These are phyloP conservation scores for Lindgomyces ingoldianus DNA, from an alignment of 495 filamentous ascomycete species.

Conservation along the genomic window DNA sequence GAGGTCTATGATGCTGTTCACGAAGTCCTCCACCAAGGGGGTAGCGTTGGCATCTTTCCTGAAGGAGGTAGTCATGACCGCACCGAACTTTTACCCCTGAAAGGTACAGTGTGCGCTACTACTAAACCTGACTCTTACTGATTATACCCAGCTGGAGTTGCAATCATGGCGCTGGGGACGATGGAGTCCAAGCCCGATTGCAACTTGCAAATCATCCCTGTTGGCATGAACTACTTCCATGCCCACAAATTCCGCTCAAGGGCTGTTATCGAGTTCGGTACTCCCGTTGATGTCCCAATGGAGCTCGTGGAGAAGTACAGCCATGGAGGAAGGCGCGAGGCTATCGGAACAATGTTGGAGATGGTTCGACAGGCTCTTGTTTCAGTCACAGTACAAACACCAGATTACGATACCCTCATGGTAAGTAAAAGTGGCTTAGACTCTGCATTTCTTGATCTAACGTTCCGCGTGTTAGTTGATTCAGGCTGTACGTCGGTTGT, in stretches of 20 bases:
- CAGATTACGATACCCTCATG: slow-evolving; percentile 98
- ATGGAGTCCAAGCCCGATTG: slow-evolving; percentile 85
- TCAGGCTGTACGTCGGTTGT: slow-evolving; percentile 89
- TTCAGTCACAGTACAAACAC: slow-evolving; percentile 87
- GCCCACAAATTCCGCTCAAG: slow-evolving; percentile 97
- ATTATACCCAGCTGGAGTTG: slow-evolving; percentile 74
- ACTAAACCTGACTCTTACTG: slow-evolving; percentile 10
- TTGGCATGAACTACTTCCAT: slow-evolving; percentile 99
- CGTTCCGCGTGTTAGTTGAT: slow-evolving; percentile 57
- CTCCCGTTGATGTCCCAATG: slow-evolving; percentile 74
- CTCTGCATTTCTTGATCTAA: slow-evolving; percentile 1
- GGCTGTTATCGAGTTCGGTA: slow-evolving; percentile 94
- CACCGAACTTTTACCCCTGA: slow-evolving; percentile 87
- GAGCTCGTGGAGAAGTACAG: slow-evolving; percentile 86
- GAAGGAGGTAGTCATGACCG: slow-evolving; percentile 98
- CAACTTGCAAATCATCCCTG: slow-evolving; percentile 97
- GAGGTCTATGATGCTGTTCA: slow-evolving; percentile 94
- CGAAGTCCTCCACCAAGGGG: slow-evolving; percentile 72
- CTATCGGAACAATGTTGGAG: slow-evolving; percentile 78
- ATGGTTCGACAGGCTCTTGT: slow-evolving; percentile 81
- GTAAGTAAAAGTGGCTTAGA: slow-evolving; percentile 47
- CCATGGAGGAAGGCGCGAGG: slow-evolving; percentile 76
- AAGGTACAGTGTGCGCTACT: slow-evolving; percentile 54
- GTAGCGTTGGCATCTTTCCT: slow-evolving; percentile 95
- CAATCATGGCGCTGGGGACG: slow-evolving; percentile 95